Evolutionary conservation across 495 filamentous ascomycete species (phyloP), one percentile per base, ranked within the genome.

Genomic region (Tuber indicum): DNA sequence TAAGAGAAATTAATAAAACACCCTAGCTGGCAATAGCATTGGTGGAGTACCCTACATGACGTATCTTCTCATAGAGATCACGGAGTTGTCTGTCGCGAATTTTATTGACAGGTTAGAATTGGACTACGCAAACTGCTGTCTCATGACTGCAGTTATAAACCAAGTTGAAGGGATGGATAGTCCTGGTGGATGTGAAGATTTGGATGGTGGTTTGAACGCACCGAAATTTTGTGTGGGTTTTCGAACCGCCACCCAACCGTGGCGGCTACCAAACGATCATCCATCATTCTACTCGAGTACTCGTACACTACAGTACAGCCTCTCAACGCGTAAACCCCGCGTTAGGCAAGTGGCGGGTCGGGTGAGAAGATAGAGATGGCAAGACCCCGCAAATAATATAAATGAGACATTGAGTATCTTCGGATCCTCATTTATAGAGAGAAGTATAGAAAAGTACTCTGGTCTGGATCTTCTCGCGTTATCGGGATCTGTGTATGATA

Each of bases 61-160:
- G 58, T 66, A 66, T 66, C 58, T 66, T 66, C 58, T 66, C n/a
- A 36, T 36, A 4, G 26, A 10, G 58, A 66, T 66, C 58, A 66
- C 52, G 58, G 58, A 66, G 58, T 26, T 66, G 58, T 66, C 58
- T 66, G 58, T 66, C 58, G 58, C 58, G 1, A 66, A 66, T 36
- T 66, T 66, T 66, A 66, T 36, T 66, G 58, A 66, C 58, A 66
- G 26, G 58, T 66, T 66, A 66, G 58, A 66, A 66, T 66, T 66
- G 26, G 58, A 36, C 58, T 36, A 36, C 32, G 58, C 26, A 66
- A 66, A 66, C 58, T 32, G 6, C 58, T 17, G 26, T 66, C 58
- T 66, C 58, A 66, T 66, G 58, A 66, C 58, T 36, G 26, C 58
- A 66, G 58, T 36, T 66, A 10, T 26, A n/a, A 58, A 26, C 49